Percentiles rank a stretch among this genome's conserved stretches.
These are phyloP conservation scores for Aspergillus neoniger DNA, from an alignment of 2,329 filamentous ascomycete genomes.

Conservation along the genomic window DNA sequence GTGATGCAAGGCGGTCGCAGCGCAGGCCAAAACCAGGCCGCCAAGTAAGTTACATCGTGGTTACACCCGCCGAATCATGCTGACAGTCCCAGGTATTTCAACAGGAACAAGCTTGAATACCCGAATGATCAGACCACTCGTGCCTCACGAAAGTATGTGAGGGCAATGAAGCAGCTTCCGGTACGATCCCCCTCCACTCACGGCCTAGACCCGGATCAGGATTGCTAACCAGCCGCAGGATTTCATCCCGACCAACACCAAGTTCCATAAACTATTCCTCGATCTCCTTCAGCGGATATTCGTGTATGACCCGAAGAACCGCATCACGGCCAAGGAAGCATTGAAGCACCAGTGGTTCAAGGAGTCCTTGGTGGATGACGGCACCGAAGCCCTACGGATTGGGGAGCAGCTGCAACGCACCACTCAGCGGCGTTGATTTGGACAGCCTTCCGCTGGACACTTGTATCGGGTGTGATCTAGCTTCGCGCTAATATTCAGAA, in stretches of 20 bases:
- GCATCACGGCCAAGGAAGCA: slow-evolving; percentile 66
- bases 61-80: slow-evolving; percentile 20
- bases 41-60: slow-evolving; percentile 51
- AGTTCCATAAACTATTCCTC: slow-evolving; percentile 65
- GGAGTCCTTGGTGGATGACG: slow-evolving; percentile 65
- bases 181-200: slow-evolving; percentile 42
- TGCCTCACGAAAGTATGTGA: slow-evolving; percentile 66
- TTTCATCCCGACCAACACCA: slow-evolving; percentile 61
- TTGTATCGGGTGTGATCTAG: neutral
- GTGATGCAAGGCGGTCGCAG: slow-evolving; percentile 52
- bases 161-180: slow-evolving; percentile 65
- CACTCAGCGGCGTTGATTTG: slow-evolving; percentile 22
- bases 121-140: slow-evolving; percentile 64
- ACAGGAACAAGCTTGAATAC: slow-evolving; percentile 60
- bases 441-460: neutral
- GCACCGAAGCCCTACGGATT: slow-evolving; percentile 65
- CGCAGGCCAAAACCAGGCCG: slow-evolving; percentile 54
- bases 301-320: slow-evolving; percentile 65
- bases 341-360: slow-evolving; percentile 68
- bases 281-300: slow-evolving; percentile 65
- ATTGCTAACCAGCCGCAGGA: slow-evolving; percentile 50
- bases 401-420: slow-evolving; percentile 45
- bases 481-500: neutral
- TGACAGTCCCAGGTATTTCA: slow-evolving; percentile 56
- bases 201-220: neutral